Evolutionary conservation across 2,329 filamentous ascomycete genomes (phyloP).

Genomic region (Talaromyces sp.): DNA sequence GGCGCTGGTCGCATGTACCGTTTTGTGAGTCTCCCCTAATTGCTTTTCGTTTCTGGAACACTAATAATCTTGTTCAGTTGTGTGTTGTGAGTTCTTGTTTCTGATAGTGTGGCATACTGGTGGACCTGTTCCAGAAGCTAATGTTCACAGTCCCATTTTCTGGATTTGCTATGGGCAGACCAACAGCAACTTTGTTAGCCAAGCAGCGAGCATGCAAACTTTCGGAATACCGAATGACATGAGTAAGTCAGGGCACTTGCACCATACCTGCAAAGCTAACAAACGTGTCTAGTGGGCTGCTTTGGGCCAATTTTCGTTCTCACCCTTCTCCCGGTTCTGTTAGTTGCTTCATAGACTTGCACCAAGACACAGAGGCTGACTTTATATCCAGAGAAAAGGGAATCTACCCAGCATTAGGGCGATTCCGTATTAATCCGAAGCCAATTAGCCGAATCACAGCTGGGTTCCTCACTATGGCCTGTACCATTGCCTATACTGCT

Average conservation of each 20-base stretch:
- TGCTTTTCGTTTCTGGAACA: slow-evolving; percentile 37
- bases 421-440: neutral
- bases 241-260: neutral
- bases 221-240: slow-evolving; percentile 3
- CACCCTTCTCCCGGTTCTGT: neutral
- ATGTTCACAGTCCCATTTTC: slow-evolving; percentile 52
- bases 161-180: slow-evolving; percentile 38
- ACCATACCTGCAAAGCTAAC: neutral
- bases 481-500: slow-evolving; percentile 2
- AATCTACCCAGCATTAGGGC: neutral
- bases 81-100: neutral
- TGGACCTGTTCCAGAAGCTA: neutral
- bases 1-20: slow-evolving; percentile 54
- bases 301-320: slow-evolving; percentile 2
- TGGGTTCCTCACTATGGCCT: slow-evolving; percentile 1
- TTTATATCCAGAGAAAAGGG: neutral
- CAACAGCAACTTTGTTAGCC: slow-evolving; percentile 7
- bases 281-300: neutral
- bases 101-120: neutral
- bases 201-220: slow-evolving; percentile 25
- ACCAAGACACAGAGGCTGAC: neutral
- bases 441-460: slow-evolving; percentile 1
- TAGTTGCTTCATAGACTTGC: neutral
- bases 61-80: neutral
- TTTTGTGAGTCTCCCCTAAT: slow-evolving; percentile 20